These are phyloP conservation scores for Candida gorgasii DNA, from an alignment of 805 yeast species.

Conservation along the genomic window DNA sequence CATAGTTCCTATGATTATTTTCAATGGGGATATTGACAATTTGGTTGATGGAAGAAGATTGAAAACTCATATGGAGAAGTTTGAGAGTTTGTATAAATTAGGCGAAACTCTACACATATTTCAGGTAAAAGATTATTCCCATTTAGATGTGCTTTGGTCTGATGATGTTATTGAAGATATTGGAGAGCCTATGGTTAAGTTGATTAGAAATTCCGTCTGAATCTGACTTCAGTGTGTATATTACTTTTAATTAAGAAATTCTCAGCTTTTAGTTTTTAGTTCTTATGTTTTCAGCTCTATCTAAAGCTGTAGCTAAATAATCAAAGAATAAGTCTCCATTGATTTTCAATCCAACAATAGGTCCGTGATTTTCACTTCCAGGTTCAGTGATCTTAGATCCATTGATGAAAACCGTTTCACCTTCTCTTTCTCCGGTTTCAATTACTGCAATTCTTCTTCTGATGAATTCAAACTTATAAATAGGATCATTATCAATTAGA, in stretches of 20 bases:
- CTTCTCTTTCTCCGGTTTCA: constrained; percentile 30
- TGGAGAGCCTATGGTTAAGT: constrained; percentile 42
- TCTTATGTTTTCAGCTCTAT: constrained; percentile 18
- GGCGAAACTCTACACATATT: constrained; percentile 38
- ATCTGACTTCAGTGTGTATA: background rate
- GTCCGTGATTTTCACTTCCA: constrained; percentile 19
- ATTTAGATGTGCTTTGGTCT: constrained; percentile 93
- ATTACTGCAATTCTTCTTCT: constrained; percentile 27
- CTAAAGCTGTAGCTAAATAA: constrained; percentile 19
- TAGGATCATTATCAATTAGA: constrained; percentile 24
- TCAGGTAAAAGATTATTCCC: constrained; percentile 68
- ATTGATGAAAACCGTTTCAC: constrained; percentile 24
- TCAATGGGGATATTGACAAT: constrained; percentile 71
- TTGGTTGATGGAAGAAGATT: constrained; percentile 76
- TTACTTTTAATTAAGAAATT: background rate
- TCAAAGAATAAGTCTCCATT: constrained; percentile 20
- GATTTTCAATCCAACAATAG: constrained; percentile 18
- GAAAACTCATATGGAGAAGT: constrained; percentile 58
- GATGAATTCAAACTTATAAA: constrained; percentile 25
- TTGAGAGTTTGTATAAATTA: constrained; percentile 50
- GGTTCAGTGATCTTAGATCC: constrained; percentile 14
- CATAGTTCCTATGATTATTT: constrained; percentile 59
- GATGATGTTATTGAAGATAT: constrained; percentile 66
- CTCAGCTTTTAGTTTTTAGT: constrained; percentile 3
- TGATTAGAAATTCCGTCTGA: background rate